phyloP scores from a whole-genome alignment of 768 basidiomycete genomes.

The Auricularia auricula-judae region DNA sequence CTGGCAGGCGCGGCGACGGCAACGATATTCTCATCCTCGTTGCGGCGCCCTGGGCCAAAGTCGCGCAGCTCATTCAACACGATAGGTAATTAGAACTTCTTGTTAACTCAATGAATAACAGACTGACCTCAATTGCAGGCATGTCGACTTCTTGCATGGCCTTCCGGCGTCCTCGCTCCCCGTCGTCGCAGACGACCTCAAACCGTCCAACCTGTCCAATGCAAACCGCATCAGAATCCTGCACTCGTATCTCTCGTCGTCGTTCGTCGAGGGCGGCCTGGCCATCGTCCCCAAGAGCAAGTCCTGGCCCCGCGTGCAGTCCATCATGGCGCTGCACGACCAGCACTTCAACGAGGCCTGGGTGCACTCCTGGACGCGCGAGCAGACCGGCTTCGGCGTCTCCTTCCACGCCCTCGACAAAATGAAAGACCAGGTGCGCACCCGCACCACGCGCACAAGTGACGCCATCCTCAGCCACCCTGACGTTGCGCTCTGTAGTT shows the following conservation, averaged over 20 bases:
- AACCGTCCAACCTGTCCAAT: constrained; percentile 36
- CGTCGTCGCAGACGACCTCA: constrained; percentile 28
- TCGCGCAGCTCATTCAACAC: constrained; percentile 54
- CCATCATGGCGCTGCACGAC: constrained; percentile 78
- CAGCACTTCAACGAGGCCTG: constrained; percentile 67
- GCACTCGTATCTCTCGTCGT: constrained; percentile 58
- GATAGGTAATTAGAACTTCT: constrained; percentile 48
- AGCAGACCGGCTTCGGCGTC: constrained; percentile 41
- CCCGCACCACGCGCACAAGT: not conserved
- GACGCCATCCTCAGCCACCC: not conserved
- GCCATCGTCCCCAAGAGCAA: constrained; percentile 63
- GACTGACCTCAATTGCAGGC: constrained; percentile 26
- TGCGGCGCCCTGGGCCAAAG: constrained; percentile 47
- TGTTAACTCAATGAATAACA: not conserved
- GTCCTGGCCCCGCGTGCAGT: constrained; percentile 73
- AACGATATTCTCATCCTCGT: constrained; percentile 70
- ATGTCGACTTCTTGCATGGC: constrained; percentile 67
- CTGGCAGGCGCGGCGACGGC: constrained; percentile 66
- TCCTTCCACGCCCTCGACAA: constrained; percentile 44
- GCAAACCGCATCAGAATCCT: constrained; percentile 78
- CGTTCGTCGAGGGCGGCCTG: constrained; percentile 66
- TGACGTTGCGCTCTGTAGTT: constrained; percentile 30
- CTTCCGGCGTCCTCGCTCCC: constrained; percentile 46
- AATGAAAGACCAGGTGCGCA: constrained; percentile 60
- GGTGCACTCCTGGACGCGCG: constrained; percentile 65